Conservation (phyloP, 2,329 filamentous ascomycete species). For the Leptographium procerum region DNA sequence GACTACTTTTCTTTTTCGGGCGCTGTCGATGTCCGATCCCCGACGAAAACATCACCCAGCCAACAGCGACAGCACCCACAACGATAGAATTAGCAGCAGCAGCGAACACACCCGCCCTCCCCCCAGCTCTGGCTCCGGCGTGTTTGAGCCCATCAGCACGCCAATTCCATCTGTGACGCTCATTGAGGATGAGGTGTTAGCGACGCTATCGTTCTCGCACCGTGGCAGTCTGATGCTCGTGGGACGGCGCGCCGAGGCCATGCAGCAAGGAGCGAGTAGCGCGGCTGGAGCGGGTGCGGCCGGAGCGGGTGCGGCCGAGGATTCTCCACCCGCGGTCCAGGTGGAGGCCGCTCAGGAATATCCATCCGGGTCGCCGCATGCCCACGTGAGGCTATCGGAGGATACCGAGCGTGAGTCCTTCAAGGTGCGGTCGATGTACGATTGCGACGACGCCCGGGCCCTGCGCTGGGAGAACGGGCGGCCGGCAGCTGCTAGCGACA, state of each 20-base stretch:
- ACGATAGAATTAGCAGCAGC: conserved; percentile 6
- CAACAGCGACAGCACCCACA: conserved; percentile 3
- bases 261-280: not conserved
- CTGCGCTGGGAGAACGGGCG: conserved; percentile 39
- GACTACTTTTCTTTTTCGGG: conserved; percentile 4
- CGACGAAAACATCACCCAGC: not conserved
- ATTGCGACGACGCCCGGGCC: conserved; percentile 33
- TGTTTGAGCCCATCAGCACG: conserved; percentile 42
- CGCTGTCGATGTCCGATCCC: conserved; percentile 9
- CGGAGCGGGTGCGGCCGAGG: too few relatives aligned
- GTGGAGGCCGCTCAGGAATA: conserved; percentile 2
- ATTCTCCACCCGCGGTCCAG: not conserved
- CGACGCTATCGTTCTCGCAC: conserved; percentile 47
- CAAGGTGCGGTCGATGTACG: conserved; percentile 58
- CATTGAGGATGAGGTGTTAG: conserved; percentile 47
- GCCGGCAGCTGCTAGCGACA: not conserved
- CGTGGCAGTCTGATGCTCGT: conserved; percentile 53
- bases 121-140: not conserved
- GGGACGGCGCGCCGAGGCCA: conserved; percentile 25
- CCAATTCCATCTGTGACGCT: conserved; percentile 44
- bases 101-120: conserved; percentile 16
- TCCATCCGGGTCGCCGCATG: conserved; percentile 32
- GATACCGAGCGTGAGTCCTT: conserved; percentile 52
- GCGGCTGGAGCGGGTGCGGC: not conserved
- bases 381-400: conserved; percentile 26